Evolutionary conservation across 1,139 yeast genomes (phyloP), one percentile per base, ranked within the genome.

Genomic region (Taiozyma sp.): DNA sequence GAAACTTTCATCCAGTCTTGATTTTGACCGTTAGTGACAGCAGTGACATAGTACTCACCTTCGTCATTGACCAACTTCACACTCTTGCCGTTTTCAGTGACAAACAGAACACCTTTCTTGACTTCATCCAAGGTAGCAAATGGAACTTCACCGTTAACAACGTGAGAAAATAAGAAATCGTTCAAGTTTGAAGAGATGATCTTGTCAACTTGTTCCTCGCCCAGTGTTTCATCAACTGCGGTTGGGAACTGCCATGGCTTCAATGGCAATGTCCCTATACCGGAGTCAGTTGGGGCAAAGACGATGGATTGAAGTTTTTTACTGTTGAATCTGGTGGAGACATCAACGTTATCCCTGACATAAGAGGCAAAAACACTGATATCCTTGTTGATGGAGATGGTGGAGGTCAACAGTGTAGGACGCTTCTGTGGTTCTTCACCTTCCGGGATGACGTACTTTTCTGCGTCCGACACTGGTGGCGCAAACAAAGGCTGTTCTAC

Each of bases 171-270:
- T 41, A 83, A 72, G 58, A 81, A 84, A 54, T 70, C 68, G 44
- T 73, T 63, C 43, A 82, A 66, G 62, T 85, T 85, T 5, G 68
- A 58, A 14, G 67, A 63, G 7, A 78, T 72, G 0, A 74, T 69
- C 35, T 66, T 62, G 46, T 79, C 83, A 21, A 71, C 68, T 41
- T 71, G 72, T 53, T 71, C 69, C 29, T 74, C 76, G 39, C 58
- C 61, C 28, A 60, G 19, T 7, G 26, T 63, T 16, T 63, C 71
- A 7, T 69, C 71, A 19, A 80, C 67, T 2, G 68, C 53, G 10
- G 61, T 65, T 1, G 91, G 90, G 63, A 81, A 84, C 60, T 82
- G 81, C 90, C 90, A 84, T 37, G 90, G 90, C 61, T 84, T 84
- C 53, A 66, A 44, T 46, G 52, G 63, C 65, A 67, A 62, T 37